Conservation (phyloP, 768 basidiomycete genomes). For the Zangia roseola region DNA sequence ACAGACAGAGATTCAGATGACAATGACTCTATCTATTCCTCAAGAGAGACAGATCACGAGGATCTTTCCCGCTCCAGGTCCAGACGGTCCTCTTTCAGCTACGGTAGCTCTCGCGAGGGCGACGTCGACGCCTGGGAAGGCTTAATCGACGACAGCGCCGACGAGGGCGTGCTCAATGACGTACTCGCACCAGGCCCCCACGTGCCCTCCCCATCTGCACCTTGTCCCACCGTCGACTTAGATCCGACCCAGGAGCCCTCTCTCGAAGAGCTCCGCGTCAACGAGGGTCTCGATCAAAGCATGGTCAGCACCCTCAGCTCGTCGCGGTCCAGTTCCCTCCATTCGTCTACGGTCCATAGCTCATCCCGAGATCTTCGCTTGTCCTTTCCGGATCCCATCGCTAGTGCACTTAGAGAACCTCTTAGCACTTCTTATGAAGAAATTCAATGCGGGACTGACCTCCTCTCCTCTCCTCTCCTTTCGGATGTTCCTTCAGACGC, state of each 20-base stretch:
- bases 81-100: constrained; percentile 67
- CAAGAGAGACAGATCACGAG: constrained; percentile 61
- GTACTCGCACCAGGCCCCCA: constrained; percentile 21
- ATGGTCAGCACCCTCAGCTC: constrained; percentile 76
- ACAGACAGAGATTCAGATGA: constrained; percentile 64
- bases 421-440: constrained; percentile 57
- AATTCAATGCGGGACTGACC: constrained; percentile 40
- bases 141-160: constrained; percentile 60
- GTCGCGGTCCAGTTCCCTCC: constrained; percentile 64
- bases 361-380: constrained; percentile 74
- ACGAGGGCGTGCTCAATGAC: constrained; percentile 39
- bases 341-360: constrained; percentile 52
- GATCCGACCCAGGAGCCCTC: constrained; percentile 34
- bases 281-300: constrained; percentile 78
- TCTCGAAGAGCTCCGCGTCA: constrained; percentile 66
- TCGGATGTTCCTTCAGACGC: constrained; percentile 14
- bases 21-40: constrained; percentile 60
- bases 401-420: constrained; percentile 63
- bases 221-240: constrained; percentile 26
- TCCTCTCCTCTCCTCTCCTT: constrained; percentile 20
- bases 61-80: constrained; percentile 54
- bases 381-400: constrained; percentile 83
- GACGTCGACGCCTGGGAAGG: constrained; percentile 81
- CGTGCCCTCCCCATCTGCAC: constrained; percentile 19
- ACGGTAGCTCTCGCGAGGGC: constrained; percentile 63